These are phyloP conservation scores for Yamadazyma sp. DNA, from an alignment of 1,139 yeast genomes.

Conservation along the genomic window DNA sequence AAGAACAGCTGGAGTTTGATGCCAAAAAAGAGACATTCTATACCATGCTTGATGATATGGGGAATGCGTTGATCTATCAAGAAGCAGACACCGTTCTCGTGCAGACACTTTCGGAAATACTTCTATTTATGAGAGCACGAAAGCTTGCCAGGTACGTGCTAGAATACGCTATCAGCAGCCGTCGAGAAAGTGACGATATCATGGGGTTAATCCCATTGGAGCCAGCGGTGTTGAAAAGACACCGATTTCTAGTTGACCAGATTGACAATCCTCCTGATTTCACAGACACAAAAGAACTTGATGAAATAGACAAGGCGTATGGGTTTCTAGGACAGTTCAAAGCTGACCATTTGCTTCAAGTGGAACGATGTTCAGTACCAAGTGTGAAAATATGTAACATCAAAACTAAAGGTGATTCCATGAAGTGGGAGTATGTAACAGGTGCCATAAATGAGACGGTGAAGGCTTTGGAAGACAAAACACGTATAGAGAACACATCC, in stretches of 20 bases:
- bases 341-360: constrained; percentile 28
- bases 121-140: constrained; percentile 43
- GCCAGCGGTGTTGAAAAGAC: constrained; percentile 2
- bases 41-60: constrained; percentile 55
- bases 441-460: constrained; percentile 27
- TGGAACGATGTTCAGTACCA: constrained; percentile 5
- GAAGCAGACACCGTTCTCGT: constrained; percentile 62
- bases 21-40: constrained; percentile 30
- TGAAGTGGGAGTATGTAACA: constrained; percentile 32
- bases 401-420: constrained; percentile 5
- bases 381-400: constrained; percentile 8
- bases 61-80: constrained; percentile 55
- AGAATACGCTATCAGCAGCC: constrained; percentile 54
- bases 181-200: constrained; percentile 46
- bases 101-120: constrained; percentile 48
- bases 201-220: constrained; percentile 36
- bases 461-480: constrained; percentile 30
- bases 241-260: constrained; percentile 5
- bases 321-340: constrained; percentile 30
- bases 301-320: constrained; percentile 16
- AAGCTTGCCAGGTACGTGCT: constrained; percentile 61
- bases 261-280: not conserved
- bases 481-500: constrained; percentile 31
- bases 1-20: constrained; percentile 2
- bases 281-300: not conserved